Evolutionary conservation across 2,329 filamentous ascomycete genomes (phyloP).

Genomic region (Neodidymelliopsis sp.): DNA sequence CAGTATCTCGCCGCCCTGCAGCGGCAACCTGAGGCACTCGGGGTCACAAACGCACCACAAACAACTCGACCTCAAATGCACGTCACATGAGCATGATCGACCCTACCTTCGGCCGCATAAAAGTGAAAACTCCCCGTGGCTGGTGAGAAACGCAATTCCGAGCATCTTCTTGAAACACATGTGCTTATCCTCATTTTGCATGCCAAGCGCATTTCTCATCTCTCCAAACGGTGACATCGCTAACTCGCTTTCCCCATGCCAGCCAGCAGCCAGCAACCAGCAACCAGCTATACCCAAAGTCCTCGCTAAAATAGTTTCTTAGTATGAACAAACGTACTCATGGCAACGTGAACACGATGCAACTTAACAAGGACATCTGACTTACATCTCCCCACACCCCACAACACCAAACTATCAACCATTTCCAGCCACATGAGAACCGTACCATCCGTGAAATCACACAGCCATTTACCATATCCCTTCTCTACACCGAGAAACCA

Average conservation of each 20-base stretch:
- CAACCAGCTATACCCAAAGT: no score
- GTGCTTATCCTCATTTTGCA: neutral
- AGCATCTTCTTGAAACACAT: constrained; percentile 2
- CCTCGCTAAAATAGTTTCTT: no score
- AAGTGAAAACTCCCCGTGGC: neutral
- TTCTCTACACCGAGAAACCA: neutral
- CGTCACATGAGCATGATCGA: constrained; percentile 1
- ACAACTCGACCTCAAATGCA: constrained; percentile 10
- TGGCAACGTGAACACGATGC: no score
- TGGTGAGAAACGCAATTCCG: neutral
- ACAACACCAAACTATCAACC: no score
- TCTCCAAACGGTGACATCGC: constrained; percentile 8
- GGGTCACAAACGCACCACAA: constrained; percentile 12
- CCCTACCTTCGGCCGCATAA: neutral
- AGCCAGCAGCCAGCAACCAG: no score
- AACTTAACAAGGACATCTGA: no score
- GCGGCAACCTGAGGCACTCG: constrained; percentile 13
- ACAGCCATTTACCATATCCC: neutral
- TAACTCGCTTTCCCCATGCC: no score
- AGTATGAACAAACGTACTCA: no score
- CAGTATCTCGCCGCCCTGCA: constrained; percentile 1
- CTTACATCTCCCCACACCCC: no score
- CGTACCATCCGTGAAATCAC: no score
- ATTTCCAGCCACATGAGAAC: no score
- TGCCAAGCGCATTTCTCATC: constrained; percentile 4